These are phyloP conservation scores for Lentinula sp. DNA, from an alignment of 768 basidiomycete species.

Conservation along the genomic window DNA sequence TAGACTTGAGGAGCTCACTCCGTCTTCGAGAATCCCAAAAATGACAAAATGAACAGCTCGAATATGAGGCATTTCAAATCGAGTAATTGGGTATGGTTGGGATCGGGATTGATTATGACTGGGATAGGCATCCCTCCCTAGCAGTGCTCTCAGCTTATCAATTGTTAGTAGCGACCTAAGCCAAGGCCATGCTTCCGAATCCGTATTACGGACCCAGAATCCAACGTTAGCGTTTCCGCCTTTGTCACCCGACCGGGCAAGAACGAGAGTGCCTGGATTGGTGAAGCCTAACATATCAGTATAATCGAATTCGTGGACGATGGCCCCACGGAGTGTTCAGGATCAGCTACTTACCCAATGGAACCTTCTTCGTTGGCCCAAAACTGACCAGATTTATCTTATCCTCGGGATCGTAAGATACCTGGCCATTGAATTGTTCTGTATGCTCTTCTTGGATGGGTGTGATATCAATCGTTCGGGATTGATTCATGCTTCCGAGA, in stretches of 20 bases:
- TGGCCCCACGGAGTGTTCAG: neutral
- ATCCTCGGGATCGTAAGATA: neutral
- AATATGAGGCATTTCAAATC: constrained; percentile 5
- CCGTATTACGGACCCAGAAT: neutral
- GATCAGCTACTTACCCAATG: neutral
- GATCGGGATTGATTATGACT: neutral
- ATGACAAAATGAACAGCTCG: constrained; percentile 4
- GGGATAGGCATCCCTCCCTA: neutral
- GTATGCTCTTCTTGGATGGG: neutral
- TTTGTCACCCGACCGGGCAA: constrained; percentile 2
- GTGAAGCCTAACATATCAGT: neutral
- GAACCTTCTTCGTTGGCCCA: constrained; percentile 1
- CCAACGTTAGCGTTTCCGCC: constrained; percentile 5
- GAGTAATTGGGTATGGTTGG: neutral
- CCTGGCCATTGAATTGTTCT: constrained; percentile 2
- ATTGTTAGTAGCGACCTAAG: constrained; percentile 3
- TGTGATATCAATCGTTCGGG: neutral
- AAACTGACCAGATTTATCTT: neutral
- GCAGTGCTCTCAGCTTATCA: neutral
- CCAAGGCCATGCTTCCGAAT: constrained; percentile 1
- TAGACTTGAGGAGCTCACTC: neutral
- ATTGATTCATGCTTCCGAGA: neutral
- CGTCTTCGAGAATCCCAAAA: constrained; percentile 2
- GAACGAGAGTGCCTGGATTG: neutral
- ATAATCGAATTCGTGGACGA: neutral